phyloP scores from a whole-genome alignment of 2,329 filamentous ascomycete genomes.

The Metarhizium album region DNA sequence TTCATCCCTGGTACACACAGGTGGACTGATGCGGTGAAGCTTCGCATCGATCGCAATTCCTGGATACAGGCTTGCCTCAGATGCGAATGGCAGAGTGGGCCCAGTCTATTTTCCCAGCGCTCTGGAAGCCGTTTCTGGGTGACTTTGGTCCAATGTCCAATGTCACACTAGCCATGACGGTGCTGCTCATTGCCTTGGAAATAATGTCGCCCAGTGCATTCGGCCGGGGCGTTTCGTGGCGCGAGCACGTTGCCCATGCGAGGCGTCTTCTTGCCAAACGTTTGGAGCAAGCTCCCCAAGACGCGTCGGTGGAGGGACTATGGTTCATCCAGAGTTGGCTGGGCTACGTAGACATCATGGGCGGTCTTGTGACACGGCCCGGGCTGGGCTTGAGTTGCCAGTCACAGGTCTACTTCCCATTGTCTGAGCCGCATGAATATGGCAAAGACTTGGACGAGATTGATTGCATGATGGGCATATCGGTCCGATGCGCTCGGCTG shows the following conservation, averaged over 20 bases:
- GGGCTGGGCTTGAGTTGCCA: background rate
- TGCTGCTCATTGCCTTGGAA: conserved; percentile 75
- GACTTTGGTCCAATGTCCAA: conserved; percentile 55
- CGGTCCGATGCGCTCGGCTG: conserved; percentile 63
- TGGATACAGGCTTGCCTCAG: conserved; percentile 62
- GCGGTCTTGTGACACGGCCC: conserved; percentile 53
- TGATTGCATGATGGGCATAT: conserved; percentile 60
- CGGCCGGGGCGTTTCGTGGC: conserved; percentile 71
- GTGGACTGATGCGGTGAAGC: conserved; percentile 27
- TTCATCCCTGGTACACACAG: background rate
- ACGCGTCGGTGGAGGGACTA: conserved; percentile 46
- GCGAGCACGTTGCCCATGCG: conserved; percentile 65
- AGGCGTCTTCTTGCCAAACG: conserved; percentile 63
- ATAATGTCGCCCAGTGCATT: conserved; percentile 77
- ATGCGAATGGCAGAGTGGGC: conserved; percentile 75
- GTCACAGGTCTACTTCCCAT: background rate
- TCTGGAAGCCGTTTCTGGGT: conserved; percentile 55
- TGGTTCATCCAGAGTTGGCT: conserved; percentile 77
- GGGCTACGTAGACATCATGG: conserved; percentile 71
- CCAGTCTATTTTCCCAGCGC: conserved; percentile 62
- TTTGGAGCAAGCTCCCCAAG: conserved; percentile 25
- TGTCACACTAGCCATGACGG: conserved; percentile 66
- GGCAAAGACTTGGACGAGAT: conserved; percentile 44
- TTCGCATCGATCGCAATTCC: conserved; percentile 66
- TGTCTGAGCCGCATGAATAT: background rate